phyloP scores from a whole-genome alignment of 805 yeast species.

The Lipomyces sp. region DNA sequence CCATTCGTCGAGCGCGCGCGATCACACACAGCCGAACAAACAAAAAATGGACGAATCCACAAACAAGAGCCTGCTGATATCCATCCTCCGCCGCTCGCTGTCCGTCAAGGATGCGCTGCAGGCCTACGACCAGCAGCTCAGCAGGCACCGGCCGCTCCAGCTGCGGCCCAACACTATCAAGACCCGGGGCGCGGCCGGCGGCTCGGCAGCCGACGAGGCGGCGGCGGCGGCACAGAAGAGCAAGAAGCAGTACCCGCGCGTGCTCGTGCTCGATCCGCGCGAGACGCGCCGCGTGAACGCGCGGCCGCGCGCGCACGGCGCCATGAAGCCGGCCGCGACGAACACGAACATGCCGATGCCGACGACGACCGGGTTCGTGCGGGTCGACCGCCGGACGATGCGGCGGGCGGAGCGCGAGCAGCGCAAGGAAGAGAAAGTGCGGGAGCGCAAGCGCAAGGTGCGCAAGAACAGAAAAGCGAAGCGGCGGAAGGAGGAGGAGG shows the following conservation, averaged over 20 bases:
- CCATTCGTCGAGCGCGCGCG: too few species aligned
- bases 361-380: not conserved
- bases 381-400: constrained; percentile 4
- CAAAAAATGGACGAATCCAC: too few species aligned
- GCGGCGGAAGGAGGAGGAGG: not conserved
- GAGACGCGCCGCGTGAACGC: not conserved
- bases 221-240: too few species aligned
- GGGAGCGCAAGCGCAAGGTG: constrained; percentile 5
- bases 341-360: too few species aligned
- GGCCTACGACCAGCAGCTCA: constrained; percentile 6
- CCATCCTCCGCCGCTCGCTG: not conserved
- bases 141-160: constrained; percentile 15
- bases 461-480: constrained; percentile 4
- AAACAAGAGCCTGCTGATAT: not conserved
- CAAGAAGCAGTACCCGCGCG: not conserved
- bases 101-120: constrained; percentile 7
- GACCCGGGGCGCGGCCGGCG: too few species aligned
- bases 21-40: too few species aligned
- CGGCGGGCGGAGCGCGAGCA: constrained; percentile 7
- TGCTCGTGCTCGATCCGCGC: not conserved
- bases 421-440: not conserved
- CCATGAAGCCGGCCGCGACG: not conserved
- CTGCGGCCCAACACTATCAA: constrained; percentile 19
- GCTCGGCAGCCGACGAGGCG: not conserved
- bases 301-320: not conserved